Percentiles rank a stretch among this genome's conserved stretches.
Conservation (phyloP, 176 grass and related monocot genomes). For the Avena atlantica region DNA sequence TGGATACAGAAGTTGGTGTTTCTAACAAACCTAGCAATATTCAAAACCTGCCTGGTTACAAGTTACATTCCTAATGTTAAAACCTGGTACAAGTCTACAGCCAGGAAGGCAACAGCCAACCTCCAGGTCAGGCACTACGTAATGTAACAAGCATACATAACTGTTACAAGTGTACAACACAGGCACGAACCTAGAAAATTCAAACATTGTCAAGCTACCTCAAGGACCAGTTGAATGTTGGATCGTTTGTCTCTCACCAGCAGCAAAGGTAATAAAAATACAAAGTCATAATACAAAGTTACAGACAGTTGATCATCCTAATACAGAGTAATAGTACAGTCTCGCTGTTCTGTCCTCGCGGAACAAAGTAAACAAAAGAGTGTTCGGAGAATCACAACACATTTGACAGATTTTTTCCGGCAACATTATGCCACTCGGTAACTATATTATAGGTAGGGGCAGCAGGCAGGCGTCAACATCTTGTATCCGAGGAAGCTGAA, state of each 20-base stretch:
- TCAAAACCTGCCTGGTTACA: not conserved
- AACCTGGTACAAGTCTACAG: not conserved
- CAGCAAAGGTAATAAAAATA: not conserved
- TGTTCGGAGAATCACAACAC: slow-evolving; percentile 27
- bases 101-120: slow-evolving; percentile 1
- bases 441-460: slow-evolving; percentile 39
- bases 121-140: not conserved
- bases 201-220: slow-evolving; percentile 13
- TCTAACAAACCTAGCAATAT: slow-evolving; percentile 28
- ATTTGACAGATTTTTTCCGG: slow-evolving; percentile 24
- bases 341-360: not conserved
- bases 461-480: slow-evolving; percentile 20
- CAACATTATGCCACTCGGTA: not conserved
- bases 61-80: slow-evolving; percentile 15
- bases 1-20: not conserved
- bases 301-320: slow-evolving; percentile 40
- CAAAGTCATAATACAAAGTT: slow-evolving; percentile 32
- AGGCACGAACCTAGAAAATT: slow-evolving; percentile 6
- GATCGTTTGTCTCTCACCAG: slow-evolving; percentile 12
- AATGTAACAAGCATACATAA: not conserved
- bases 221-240: slow-evolving; percentile 17
- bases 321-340: slow-evolving; percentile 35
- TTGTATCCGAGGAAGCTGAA: slow-evolving; percentile 36
- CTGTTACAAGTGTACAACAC: not conserved
- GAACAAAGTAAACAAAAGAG: not conserved